Percentiles rank a stretch among this genome's conserved stretches.
phyloP scores from a whole-genome alignment of 805 yeast species.

The Debaryomyces prosopidis region DNA sequence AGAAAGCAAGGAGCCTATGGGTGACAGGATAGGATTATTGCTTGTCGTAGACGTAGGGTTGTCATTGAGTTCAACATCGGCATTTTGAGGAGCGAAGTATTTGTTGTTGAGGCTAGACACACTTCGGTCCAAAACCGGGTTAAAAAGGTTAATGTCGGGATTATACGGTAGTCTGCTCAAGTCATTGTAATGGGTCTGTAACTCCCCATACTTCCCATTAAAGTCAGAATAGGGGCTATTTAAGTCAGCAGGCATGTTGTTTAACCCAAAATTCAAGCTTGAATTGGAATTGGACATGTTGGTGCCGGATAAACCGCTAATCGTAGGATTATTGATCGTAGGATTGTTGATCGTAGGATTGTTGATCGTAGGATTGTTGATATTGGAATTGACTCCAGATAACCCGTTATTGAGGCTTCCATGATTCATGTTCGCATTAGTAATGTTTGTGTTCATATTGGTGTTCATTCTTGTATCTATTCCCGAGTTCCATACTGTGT shows the following conservation, averaged over 20 bases:
- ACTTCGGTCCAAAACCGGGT: background rate
- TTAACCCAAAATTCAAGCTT: background rate
- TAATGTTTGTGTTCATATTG: background rate
- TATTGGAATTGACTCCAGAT: no score
- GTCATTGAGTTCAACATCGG: constrained; percentile 8
- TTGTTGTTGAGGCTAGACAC: background rate
- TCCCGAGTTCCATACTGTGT: background rate
- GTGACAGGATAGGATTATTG: constrained; percentile 3
- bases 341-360: no score
- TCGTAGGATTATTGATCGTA: no score
- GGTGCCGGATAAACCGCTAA: background rate
- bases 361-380: no score
- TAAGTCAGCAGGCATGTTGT: background rate
- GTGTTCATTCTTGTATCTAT: background rate
- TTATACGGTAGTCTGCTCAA: background rate
- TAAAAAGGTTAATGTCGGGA: background rate
- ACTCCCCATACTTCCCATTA: background rate
- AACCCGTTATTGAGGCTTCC: no score
- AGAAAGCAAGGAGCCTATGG: background rate
- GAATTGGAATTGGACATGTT: background rate
- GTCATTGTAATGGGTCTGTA: background rate
- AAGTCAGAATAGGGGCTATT: background rate
- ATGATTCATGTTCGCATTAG: no score
- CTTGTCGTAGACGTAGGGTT: background rate
- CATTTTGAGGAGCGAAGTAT: background rate